Base-by-base conservation (phyloP, 768 basidiomycete genomes). In the Mrakia frigida region DNA sequence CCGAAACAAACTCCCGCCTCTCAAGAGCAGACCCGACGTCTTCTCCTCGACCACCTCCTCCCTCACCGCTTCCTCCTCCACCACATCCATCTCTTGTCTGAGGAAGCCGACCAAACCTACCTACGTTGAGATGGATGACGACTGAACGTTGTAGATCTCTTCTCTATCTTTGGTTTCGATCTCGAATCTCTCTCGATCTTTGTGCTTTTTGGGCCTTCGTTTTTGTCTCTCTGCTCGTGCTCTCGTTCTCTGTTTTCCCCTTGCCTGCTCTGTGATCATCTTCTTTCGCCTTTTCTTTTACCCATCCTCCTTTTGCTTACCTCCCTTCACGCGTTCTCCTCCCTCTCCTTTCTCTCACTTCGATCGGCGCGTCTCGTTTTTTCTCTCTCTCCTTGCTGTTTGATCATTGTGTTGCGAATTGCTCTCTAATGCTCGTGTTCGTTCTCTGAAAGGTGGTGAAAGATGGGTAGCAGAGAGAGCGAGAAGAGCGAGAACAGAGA, bases 381-480 rank as follows among this genome's bases (percentile, higher is more conserved):
- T 28, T 41, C 5, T 46, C 35, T 39, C 18, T 9, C 39, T 16
- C 10, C 25, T 21, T 39, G 13, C 25, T 43, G 6, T 46, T n/a
- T 16, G 25, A n/a, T 31, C 10, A 10, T 25, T 18, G 37, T 18
- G n/a, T 41, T 41, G 43, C 68, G 11, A 13, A 9, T 50, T n/a
- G 23, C 68, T 69, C n/a, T 50, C n/a, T 46, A 14, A 69, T 69
- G 39, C 68, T 69, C 25, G 23, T 69, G 65, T 35, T 67, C n/a
- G 28, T 37, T 9, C 21, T 37, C 33, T 1, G 31, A 41, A 28
- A n/a, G 28, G 11, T 2, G 59, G 11, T 9, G n/a, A n/a, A 41
- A 41, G 39, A 41, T 5, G 39, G 6, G 39, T 6, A 41, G 39
- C 39, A 11, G 39, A 41, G 11, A 41, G 39, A 11, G 39, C 5